Evolutionary conservation across 495 filamentous ascomycete species (phyloP).

Genomic region (Cryomyces antarcticus): DNA sequence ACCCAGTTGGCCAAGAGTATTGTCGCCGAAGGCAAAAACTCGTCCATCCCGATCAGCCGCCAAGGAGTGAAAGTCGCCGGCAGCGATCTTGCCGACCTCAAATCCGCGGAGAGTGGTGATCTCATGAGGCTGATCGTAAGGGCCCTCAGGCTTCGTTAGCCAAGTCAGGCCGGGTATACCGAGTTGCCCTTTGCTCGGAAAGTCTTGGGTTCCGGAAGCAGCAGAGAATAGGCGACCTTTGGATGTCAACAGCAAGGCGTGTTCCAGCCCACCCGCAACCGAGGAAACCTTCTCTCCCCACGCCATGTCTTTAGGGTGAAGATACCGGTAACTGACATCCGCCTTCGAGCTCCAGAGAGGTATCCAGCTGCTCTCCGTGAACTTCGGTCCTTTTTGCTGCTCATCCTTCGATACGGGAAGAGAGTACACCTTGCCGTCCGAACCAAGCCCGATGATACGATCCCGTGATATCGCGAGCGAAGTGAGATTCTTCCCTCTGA

Average conservation of each 20-base stretch:
- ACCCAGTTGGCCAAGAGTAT: conserved; percentile 70
- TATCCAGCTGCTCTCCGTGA: conserved; percentile 46
- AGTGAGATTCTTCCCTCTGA: conserved; percentile 61
- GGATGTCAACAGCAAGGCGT: conserved; percentile 69
- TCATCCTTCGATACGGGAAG: conserved; percentile 55
- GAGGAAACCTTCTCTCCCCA: conserved; percentile 57
- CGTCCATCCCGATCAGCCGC: conserved; percentile 51
- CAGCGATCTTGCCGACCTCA: conserved; percentile 48
- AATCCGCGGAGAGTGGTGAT: conserved; percentile 40
- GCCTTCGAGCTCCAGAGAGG: conserved; percentile 46
- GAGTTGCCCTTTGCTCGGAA: conserved; percentile 67
- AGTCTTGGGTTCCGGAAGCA: conserved; percentile 55
- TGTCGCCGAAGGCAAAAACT: conserved; percentile 82
- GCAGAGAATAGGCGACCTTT: conserved; percentile 70
- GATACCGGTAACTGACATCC: conserved; percentile 43
- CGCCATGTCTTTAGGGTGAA: conserved; percentile 43
- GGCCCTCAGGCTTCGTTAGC: conserved; percentile 52
- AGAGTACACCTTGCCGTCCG: conserved; percentile 67
- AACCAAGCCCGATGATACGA: conserved; percentile 61
- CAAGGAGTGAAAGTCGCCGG: conserved; percentile 77
- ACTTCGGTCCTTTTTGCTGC: conserved; percentile 42
- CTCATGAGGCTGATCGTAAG: conserved; percentile 66
- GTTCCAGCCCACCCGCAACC: conserved; percentile 61
- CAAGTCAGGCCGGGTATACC: conserved; percentile 69
- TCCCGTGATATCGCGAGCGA: conserved; percentile 57